These are phyloP conservation scores for Coniosporium tulheliwenetii DNA, from an alignment of 2,329 filamentous ascomycete species.

Conservation along the genomic window DNA sequence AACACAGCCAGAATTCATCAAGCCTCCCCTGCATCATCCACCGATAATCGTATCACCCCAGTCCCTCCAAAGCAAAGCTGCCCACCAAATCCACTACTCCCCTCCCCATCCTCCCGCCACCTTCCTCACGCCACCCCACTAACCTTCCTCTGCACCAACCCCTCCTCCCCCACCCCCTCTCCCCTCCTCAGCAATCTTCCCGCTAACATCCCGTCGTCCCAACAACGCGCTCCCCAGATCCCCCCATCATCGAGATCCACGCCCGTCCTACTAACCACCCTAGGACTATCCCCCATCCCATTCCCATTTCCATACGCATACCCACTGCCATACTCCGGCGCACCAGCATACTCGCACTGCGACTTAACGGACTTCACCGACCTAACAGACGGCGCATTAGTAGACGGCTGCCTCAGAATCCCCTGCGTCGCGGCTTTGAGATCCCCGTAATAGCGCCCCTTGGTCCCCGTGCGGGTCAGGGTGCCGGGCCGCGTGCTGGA, in stretches of 20 bases:
- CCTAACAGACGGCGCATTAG: conserved; percentile 3
- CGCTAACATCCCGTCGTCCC: conserved; percentile 49
- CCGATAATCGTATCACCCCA: no score
- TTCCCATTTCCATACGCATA: conserved; percentile 16
- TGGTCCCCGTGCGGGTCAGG: conserved; percentile 15
- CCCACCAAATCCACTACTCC: background rate
- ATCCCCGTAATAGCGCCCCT: conserved; percentile 30
- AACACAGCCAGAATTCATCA: no score
- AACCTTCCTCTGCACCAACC: conserved; percentile 6
- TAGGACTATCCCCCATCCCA: conserved; percentile 1
- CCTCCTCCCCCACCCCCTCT: conserved; percentile 25
- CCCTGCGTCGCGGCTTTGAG: conserved; percentile 25
- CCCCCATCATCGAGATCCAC: conserved; percentile 24
- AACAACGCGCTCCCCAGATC: conserved; percentile 14
- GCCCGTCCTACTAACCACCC: conserved; percentile 30
- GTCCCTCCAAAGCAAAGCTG: no score
- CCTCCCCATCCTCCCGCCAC: background rate
- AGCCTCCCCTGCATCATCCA: no score
- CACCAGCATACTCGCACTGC: conserved; percentile 5
- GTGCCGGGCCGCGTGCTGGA: background rate
- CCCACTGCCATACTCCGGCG: conserved; percentile 19
- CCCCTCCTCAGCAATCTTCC: conserved; percentile 59
- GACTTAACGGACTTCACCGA: conserved; percentile 1
- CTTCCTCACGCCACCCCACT: background rate
- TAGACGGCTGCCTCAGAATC: conserved; percentile 11